These are phyloP conservation scores for Diplosphaera chodatii DNA, from an alignment of 139 green algal species.

Conservation along the genomic window DNA sequence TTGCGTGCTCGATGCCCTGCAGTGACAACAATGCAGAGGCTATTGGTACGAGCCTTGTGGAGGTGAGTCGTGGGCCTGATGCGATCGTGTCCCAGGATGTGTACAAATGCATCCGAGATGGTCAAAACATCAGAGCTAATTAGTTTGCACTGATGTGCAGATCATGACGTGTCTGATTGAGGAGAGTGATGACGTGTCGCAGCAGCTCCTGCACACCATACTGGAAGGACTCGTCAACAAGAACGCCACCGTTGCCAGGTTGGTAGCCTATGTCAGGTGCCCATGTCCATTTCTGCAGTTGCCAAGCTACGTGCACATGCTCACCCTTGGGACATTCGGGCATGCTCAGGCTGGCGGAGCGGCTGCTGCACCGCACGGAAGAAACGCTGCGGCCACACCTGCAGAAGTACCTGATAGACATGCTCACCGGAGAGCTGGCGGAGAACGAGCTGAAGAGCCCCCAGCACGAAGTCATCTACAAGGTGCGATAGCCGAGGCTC, in stretches of 20 bases:
- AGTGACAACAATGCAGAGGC: slow-evolving; percentile 30
- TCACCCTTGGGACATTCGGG: too few relatives aligned
- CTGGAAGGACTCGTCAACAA: slow-evolving; percentile 43
- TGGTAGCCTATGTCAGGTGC: too few relatives aligned
- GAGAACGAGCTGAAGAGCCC: slow-evolving; percentile 36
- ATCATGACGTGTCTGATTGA: slow-evolving; percentile 47
- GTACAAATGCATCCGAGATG: too few relatives aligned
- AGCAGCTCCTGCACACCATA: slow-evolving; percentile 54
- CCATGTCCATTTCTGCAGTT: too few relatives aligned
- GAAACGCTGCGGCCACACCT: slow-evolving; percentile 40
- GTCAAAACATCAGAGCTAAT: too few relatives aligned
- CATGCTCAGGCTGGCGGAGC: slow-evolving; percentile 26
- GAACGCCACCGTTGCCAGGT: slow-evolving; percentile 20
- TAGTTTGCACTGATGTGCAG: too few relatives aligned
- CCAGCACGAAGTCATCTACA: slow-evolving; percentile 40
- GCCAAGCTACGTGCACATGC: too few relatives aligned
- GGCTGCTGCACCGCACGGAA: slow-evolving; percentile 44
- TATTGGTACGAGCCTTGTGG: slow-evolving; percentile 15
- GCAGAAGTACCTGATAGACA: slow-evolving; percentile 39
- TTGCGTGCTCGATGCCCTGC: too few relatives aligned
- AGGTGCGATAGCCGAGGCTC: too few relatives aligned
- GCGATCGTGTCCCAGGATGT: too few relatives aligned
- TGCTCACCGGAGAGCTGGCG: slow-evolving; percentile 30
- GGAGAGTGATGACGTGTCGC: slow-evolving; percentile 52
- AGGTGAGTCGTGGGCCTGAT: too few relatives aligned